Evolutionary conservation across 164 flowering plant genomes (phyloP).

Genomic region (Brasenia schreberi): DNA sequence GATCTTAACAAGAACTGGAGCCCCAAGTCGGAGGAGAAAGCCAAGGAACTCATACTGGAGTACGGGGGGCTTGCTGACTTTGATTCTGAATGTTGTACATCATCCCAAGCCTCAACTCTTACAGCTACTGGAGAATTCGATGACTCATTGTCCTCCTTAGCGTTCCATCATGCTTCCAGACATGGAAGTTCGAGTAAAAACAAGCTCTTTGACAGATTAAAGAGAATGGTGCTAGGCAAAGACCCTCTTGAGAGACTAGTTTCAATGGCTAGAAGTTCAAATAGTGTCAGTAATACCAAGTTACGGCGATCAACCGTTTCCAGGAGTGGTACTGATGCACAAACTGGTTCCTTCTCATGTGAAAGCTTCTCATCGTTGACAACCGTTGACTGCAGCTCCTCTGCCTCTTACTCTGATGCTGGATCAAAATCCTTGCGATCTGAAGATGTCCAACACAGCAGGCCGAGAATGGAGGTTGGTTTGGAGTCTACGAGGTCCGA

Average conservation of each 20-base stretch:
- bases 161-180: conserved; percentile 14
- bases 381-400: not conserved
- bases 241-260: conserved; percentile 10
- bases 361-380: conserved; percentile 1
- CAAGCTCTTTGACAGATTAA: conserved; percentile 47
- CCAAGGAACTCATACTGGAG: conserved; percentile 79
- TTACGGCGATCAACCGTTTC: conserved; percentile 8
- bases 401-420: not conserved
- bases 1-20: conserved; percentile 70
- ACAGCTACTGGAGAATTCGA: conserved; percentile 56
- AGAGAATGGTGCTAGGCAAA: conserved; percentile 40
- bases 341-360: conserved; percentile 8
- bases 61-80: conserved; percentile 39
- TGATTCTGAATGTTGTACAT: conserved; percentile 49
- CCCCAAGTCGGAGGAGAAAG: conserved; percentile 74
- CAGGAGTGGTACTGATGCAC: conserved; percentile 15
- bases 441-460: not conserved
- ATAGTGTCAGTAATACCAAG: conserved; percentile 4
- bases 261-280: conserved; percentile 10
- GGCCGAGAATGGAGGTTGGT: too few species aligned
- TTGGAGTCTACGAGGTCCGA: not conserved
- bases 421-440: not conserved
- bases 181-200: conserved; percentile 16
- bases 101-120: conserved; percentile 27
- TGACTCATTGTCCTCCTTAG: conserved; percentile 16